Evolutionary conservation across 2,329 filamentous ascomycete species (phyloP).

Genomic region (Ophiostoma populinum): DNA sequence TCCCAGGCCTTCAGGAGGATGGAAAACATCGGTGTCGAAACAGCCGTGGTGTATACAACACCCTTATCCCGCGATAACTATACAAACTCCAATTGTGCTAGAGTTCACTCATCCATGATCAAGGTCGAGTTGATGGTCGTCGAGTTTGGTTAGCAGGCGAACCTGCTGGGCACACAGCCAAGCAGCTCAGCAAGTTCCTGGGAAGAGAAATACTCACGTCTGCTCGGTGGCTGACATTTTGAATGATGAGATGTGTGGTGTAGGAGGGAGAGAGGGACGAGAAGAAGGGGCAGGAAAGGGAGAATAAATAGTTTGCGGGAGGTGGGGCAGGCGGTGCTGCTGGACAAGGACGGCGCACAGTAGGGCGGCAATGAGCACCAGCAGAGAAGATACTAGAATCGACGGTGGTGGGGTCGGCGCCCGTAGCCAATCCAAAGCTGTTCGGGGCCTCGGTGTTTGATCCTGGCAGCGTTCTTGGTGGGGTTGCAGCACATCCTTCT

Average conservation of each 20-base stretch:
- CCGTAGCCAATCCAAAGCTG: no score
- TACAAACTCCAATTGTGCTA: no score
- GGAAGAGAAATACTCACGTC: slow-evolving; percentile 50
- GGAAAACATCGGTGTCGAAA: no score
- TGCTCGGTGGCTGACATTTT: slow-evolving; percentile 59
- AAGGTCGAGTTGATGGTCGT: no score
- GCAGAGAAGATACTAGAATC: slow-evolving; percentile 16
- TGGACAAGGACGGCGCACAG: slow-evolving; percentile 9
- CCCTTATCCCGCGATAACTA: no score
- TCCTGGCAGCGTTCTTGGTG: background rate
- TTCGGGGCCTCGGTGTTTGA: background rate
- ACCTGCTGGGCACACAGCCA: no score
- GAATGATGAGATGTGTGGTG: slow-evolving; percentile 18
- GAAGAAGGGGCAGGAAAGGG: background rate
- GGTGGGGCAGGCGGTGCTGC: slow-evolving; percentile 5
- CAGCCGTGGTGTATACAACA: no score
- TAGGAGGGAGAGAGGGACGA: slow-evolving; percentile 2
- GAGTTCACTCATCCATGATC: no score
- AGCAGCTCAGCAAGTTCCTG: background rate
- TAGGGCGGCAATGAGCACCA: slow-evolving; percentile 9
- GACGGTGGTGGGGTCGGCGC: slow-evolving; percentile 20
- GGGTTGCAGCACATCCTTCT: background rate
- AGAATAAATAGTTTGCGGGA: slow-evolving; percentile 3
- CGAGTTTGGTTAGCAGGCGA: no score
- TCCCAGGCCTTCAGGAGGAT: no score